phyloP scores from a whole-genome alignment of 106 monocot genomes.

The Alisma plantagoaquatica region DNA sequence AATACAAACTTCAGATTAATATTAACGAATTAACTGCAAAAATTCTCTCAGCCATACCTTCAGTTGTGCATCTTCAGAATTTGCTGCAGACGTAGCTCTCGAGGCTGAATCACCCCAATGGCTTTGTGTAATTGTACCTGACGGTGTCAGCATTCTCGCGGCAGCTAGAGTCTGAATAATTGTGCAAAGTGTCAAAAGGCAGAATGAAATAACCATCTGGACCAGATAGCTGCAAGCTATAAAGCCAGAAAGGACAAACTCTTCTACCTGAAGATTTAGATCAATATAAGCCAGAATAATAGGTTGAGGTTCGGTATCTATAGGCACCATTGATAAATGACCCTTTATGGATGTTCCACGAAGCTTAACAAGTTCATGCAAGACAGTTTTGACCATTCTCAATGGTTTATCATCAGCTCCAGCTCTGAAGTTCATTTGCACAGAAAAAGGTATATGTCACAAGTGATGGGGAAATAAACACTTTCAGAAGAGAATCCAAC shows the following conservation, averaged over 20 bases:
- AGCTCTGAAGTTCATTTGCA: slow-evolving; percentile 66
- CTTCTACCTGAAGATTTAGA: slow-evolving; percentile 86
- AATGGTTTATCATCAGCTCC: slow-evolving; percentile 98
- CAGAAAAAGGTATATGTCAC: too few relatives aligned
- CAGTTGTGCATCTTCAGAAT: slow-evolving; percentile 93
- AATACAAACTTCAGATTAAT: not conserved
- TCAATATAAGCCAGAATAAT: slow-evolving; percentile 99
- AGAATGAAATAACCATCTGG: not conserved
- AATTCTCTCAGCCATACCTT: slow-evolving; percentile 56
- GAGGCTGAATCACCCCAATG: slow-evolving; percentile 94
- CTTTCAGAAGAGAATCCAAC: slow-evolving; percentile 31
- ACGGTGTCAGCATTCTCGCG: slow-evolving; percentile 94
- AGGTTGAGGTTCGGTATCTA: slow-evolving; percentile 93
- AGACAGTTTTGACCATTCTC: slow-evolving; percentile 97
- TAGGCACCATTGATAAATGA: slow-evolving; percentile 98
- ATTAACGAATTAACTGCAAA: not conserved
- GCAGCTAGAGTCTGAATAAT: slow-evolving; percentile 78
- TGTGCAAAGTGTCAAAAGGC: not conserved
- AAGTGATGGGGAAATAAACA: too few relatives aligned
- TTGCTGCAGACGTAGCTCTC: slow-evolving; percentile 48
- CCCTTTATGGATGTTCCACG: slow-evolving; percentile 97
- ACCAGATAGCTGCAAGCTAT: not conserved
- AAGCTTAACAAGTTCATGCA: slow-evolving; percentile 98
- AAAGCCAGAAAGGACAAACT: not conserved
- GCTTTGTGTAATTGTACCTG: slow-evolving; percentile 76